Evolutionary conservation across 805 yeast genomes (phyloP).

Genomic region (Cyberlindnera bimundalis): DNA sequence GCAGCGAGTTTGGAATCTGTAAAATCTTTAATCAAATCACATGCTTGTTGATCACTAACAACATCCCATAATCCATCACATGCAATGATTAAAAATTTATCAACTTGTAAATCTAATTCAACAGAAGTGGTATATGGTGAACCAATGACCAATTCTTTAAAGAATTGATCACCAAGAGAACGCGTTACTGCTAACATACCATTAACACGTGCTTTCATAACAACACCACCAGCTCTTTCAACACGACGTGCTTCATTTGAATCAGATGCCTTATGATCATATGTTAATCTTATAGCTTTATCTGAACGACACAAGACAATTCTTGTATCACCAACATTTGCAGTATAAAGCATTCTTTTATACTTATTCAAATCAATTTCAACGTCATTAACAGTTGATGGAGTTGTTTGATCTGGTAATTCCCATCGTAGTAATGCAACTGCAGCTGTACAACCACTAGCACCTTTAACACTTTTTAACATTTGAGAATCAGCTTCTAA

Average conservation of each 20-base stretch:
- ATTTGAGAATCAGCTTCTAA: slow-evolving; percentile 71
- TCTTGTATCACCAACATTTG: slow-evolving; percentile 93
- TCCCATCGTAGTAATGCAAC: slow-evolving; percentile 93
- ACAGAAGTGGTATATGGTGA: slow-evolving; percentile 91
- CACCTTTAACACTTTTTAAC: slow-evolving; percentile 55
- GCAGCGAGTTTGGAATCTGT: slow-evolving; percentile 65
- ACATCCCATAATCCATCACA: slow-evolving; percentile 99
- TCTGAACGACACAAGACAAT: slow-evolving; percentile 76
- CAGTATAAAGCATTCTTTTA: slow-evolving; percentile 79
- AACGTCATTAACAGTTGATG: background rate
- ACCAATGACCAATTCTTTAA: slow-evolving; percentile 86
- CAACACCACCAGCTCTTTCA: slow-evolving; percentile 75
- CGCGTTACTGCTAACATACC: slow-evolving; percentile 95
- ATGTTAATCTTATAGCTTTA: slow-evolving; percentile 71
- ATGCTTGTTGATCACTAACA: slow-evolving; percentile 78
- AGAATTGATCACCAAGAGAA: slow-evolving; percentile 89
- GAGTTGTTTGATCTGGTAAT: slow-evolving; percentile 28
- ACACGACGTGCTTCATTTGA: slow-evolving; percentile 71
- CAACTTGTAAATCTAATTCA: slow-evolving; percentile 53
- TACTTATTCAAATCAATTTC: slow-evolving; percentile 37
- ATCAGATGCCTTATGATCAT: slow-evolving; percentile 94
- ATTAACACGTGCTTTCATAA: slow-evolving; percentile 88
- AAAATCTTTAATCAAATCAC: slow-evolving; percentile 57
- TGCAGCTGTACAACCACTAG: slow-evolving; percentile 93
- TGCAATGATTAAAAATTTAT: slow-evolving; percentile 82